These are phyloP conservation scores for Triticum urartu DNA, from an alignment of 176 grass and related monocot species.

Conservation along the genomic window DNA sequence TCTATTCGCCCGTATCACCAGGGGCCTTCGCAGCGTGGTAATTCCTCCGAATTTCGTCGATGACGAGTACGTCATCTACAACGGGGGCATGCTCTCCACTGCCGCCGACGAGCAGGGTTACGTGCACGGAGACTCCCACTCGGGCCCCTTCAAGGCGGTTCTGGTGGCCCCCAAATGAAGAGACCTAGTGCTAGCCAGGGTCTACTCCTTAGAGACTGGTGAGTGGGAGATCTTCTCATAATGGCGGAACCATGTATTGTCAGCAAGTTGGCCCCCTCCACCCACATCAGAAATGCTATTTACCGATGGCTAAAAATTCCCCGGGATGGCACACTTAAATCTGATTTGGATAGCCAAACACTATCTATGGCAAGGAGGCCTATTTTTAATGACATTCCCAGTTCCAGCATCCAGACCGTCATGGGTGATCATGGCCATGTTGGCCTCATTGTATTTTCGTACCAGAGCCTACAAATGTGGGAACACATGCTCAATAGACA, in stretches of 20 bases:
- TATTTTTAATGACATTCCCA: too few species aligned
- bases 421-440: background rate
- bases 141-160: too few species aligned
- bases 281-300: background rate
- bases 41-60: background rate
- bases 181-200: background rate
- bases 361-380: too few species aligned
- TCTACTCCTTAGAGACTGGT: background rate
- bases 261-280: background rate
- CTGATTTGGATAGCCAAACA: background rate
- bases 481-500: background rate
- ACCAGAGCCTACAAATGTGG: background rate
- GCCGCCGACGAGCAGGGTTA: background rate
- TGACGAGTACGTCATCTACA: too few species aligned
- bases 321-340: background rate
- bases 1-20: background rate
- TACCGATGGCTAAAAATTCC: background rate
- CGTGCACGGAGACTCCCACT: background rate
- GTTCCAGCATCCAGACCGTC: background rate
- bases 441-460: background rate
- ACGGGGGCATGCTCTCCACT: background rate
- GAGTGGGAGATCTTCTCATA: background rate
- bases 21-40: background rate
- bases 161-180: background rate
- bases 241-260: background rate